A percentile compares a stretch with the other conserved stretches of the same genome.
These are phyloP conservation scores for Gossypium raimondii DNA, from an alignment of 345 rosid species.

Conservation along the genomic window DNA sequence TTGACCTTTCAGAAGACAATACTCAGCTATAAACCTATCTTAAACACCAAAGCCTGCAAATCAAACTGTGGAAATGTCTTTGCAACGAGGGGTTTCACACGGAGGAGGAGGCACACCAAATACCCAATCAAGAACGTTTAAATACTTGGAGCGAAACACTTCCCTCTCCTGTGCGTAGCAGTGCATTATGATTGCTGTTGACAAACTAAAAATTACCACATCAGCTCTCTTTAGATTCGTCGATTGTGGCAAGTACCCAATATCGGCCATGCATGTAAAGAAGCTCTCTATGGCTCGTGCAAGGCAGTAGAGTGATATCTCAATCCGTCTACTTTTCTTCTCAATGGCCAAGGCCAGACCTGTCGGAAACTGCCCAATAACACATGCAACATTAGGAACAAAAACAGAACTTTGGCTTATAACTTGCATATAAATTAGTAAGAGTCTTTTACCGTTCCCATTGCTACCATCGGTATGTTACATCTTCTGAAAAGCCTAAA, in stretches of 20 bases:
- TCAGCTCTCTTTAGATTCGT: slow-evolving; percentile 68
- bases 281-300: slow-evolving; percentile 93
- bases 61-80: slow-evolving; percentile 9
- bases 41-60: background rate
- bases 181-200: slow-evolving; percentile 90
- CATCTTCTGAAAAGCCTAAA: slow-evolving; percentile 71
- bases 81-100: slow-evolving; percentile 50
- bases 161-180: slow-evolving; percentile 90
- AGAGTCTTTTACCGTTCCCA: slow-evolving; percentile 56
- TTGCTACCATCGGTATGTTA: slow-evolving; percentile 71
- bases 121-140: slow-evolving; percentile 93
- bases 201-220: slow-evolving; percentile 76
- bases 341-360: slow-evolving; percentile 84
- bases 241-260: slow-evolving; percentile 54
- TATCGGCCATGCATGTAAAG: slow-evolving; percentile 64
- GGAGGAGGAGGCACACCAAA: slow-evolving; percentile 77
- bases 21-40: background rate
- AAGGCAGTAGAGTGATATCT: slow-evolving; percentile 88
- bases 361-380: slow-evolving; percentile 65
- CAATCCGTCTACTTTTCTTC: slow-evolving; percentile 91
- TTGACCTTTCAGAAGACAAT: no score
- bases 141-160: slow-evolving; percentile 84
- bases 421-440: background rate
- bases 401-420: background rate
- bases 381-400: background rate